Evolutionary conservation across 176 grass and related monocot genomes (phyloP).

Genomic region (Triticum timopheevii): DNA sequence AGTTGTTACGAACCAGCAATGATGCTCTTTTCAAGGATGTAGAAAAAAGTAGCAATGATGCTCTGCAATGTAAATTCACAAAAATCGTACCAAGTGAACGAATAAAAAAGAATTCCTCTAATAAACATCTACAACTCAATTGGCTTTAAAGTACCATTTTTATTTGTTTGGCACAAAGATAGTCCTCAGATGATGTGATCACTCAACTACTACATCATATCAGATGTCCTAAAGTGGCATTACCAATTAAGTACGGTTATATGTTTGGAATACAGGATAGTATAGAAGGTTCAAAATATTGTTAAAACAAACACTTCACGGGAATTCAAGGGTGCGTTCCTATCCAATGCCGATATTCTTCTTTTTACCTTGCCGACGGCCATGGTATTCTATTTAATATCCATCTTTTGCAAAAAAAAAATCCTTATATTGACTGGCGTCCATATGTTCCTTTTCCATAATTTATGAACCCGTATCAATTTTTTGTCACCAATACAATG

Average conservation of each 20-base stretch:
- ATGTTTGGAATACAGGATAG: not conserved
- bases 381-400: not conserved
- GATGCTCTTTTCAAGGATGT: no score
- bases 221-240: not conserved
- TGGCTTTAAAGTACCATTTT: not conserved
- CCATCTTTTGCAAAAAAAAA: not conserved
- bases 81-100: not conserved
- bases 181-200: conserved; percentile 27
- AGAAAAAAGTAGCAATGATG: no score
- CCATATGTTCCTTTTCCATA: no score
- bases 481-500: no score
- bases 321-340: no score
- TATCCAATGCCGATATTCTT: not conserved
- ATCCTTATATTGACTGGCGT: no score
- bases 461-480: no score
- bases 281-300: not conserved
- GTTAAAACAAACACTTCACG: not conserved
- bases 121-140: not conserved
- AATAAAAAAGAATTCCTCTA: not conserved
- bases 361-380: not conserved
- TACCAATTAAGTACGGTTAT: not conserved
- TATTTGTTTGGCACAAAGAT: not conserved
- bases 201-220: not conserved
- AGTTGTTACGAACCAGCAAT: no score
- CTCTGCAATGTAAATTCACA: no score